Evolutionary conservation across 208 protist genomes (phyloP), one percentile per base, ranked within the genome.

Genomic region (Wallacemonas collosoma): DNA sequence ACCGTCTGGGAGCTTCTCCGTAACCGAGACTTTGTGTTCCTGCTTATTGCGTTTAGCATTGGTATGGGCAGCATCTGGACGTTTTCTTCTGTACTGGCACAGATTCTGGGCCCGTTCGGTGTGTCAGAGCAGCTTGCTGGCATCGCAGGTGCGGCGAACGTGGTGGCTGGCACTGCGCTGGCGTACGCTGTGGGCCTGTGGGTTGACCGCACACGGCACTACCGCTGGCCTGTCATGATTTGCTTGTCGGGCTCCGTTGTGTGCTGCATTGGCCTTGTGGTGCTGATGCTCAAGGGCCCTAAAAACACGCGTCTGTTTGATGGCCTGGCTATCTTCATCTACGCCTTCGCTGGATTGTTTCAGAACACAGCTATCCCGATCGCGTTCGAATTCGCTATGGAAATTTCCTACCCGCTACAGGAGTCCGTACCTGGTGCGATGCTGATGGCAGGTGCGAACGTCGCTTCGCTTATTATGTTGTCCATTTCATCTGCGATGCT

Each of bases 301-400:
- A 57, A 78, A n/a, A 69, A 83, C 72, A 82, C 78, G 12, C 41
- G 47, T 6, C 58, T 68, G 39, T 87, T 89, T 71, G 61, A 81
- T 41, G 80, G 62, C 55, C 50, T 86, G 43, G 71, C 55, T 57
- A 65, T 76, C 12, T 80, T 85, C 57, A 71, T 93, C 44, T 90
- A 90, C 72, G 75, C 89, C 53, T 65, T 90, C 51, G 82, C 83
- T 17, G 88, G 88, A 14, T 43, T 87, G 38, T 86, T 85, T 63
- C 88, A 93, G 77, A 90, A 87, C 83, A 89, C 85, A 11, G 83
- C 85, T n/a, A 85, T 82, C 26, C 88, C 88, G 15, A 87, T 93
- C 58, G 76, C 77, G 47, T 90, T 93, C 48, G 88, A 93, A 70
- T 93, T 85, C 48, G 77, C 85, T 47, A 90, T 90, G 85, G 85